These are phyloP conservation scores for Seiridium unicorne DNA, from an alignment of 2,329 filamentous ascomycete genomes.

Conservation along the genomic window DNA sequence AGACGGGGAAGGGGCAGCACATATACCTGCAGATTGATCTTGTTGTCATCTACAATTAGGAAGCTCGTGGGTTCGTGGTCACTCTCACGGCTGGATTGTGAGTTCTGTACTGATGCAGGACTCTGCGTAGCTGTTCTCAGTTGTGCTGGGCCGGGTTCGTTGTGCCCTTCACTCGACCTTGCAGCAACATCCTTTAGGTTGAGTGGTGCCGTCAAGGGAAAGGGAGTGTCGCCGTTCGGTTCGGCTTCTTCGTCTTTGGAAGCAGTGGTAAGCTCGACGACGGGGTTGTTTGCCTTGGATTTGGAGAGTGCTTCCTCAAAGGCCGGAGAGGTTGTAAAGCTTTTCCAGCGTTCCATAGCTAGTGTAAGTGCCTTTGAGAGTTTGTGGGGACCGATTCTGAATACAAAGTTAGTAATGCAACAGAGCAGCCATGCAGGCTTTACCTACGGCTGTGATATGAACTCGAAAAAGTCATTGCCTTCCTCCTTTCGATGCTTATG, in stretches of 20 bases:
- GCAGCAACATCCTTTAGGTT: no score
- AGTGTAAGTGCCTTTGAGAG: conserved; percentile 28
- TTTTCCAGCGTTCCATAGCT: neutral
- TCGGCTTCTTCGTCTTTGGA: neutral
- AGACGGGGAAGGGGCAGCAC: neutral
- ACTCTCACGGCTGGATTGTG: neutral
- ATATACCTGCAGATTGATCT: conserved; percentile 32
- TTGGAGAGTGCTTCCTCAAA: conserved; percentile 11
- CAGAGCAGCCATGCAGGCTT: neutral
- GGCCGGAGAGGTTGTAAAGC: neutral
- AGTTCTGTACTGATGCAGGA: neutral
- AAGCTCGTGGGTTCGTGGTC: conserved; percentile 12
- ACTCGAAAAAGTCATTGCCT: conserved; percentile 27
- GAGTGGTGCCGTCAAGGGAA: neutral
- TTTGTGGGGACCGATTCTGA: conserved; percentile 34
- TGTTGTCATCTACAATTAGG: conserved; percentile 40
- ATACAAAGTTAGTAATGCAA: neutral
- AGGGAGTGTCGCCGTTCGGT: neutral
- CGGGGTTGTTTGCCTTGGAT: neutral
- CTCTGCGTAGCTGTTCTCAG: neutral
- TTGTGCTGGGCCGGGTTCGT: neutral
- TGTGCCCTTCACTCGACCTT: no score
- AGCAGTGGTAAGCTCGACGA: neutral
- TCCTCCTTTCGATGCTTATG: neutral
- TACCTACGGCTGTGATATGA: conserved; percentile 36